Conservation (phyloP, 208 protist species). For the Leptomonas pyrrhocoris region DNA sequence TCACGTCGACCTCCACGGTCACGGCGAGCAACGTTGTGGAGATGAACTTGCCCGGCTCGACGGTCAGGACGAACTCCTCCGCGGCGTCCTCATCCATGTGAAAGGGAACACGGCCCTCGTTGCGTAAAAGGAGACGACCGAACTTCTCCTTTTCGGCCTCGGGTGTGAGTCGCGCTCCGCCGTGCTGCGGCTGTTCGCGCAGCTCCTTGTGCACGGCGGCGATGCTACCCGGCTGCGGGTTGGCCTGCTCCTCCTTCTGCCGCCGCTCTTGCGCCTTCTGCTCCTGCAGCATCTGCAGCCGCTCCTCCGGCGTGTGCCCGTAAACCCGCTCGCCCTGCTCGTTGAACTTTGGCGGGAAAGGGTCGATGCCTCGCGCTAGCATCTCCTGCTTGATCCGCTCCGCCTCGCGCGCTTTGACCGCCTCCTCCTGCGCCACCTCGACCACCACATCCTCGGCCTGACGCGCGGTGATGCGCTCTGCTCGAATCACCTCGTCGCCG, state of each 20-base stretch:
- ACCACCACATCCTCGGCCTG: constrained; percentile 73
- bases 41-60: constrained; percentile 92
- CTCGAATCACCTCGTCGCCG: constrained; percentile 80
- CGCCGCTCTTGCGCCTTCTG: constrained; percentile 65
- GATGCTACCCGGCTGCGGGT: constrained; percentile 52
- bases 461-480: constrained; percentile 91
- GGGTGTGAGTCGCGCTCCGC: constrained; percentile 53
- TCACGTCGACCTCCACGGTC: constrained; percentile 92
- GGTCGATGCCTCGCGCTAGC: constrained; percentile 69
- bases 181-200: constrained; percentile 49
- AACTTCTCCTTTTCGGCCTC: constrained; percentile 90
- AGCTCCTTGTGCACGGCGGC: constrained; percentile 72
- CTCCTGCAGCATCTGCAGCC: constrained; percentile 87
- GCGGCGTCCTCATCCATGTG: constrained; percentile 79
- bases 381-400: constrained; percentile 80
- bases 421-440: constrained; percentile 50
- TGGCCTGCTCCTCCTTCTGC: constrained; percentile 40
- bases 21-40: constrained; percentile 93
- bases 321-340: constrained; percentile 91
- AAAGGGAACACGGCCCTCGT: constrained; percentile 92
- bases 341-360: constrained; percentile 83
- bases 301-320: constrained; percentile 89
- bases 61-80: constrained; percentile 75
- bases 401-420: constrained; percentile 54
- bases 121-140: constrained; percentile 90